phyloP scores from a whole-genome alignment of 169 alveolate genomes.

The Plasmodium inui region DNA sequence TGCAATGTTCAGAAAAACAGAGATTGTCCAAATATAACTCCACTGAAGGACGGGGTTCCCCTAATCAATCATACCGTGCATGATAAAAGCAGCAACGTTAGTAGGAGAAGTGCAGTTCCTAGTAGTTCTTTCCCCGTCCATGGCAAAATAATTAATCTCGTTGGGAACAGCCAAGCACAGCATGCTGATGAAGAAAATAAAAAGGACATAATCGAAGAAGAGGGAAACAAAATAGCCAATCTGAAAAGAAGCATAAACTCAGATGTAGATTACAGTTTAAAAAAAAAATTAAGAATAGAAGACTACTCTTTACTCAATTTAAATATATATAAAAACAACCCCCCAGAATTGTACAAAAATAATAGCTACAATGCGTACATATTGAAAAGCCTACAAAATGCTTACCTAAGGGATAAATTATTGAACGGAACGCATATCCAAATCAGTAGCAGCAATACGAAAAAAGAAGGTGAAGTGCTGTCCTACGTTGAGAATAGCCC shows the following conservation, averaged over 20 bases:
- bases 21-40: not conserved
- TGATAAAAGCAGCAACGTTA: not conserved
- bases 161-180: not conserved
- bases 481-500: not conserved
- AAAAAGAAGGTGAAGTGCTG: not conserved
- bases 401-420: constrained; percentile 39
- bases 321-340: constrained; percentile 43
- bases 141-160: not conserved
- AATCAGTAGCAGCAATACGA: not conserved
- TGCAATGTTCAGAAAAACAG: not conserved
- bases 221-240: not conserved
- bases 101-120: not conserved
- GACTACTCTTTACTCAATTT: constrained; percentile 52
- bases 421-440: not conserved
- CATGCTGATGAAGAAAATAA: not conserved
- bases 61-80: not conserved
- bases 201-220: not conserved
- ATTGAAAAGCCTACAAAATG: constrained; percentile 37
- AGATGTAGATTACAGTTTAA: not conserved
- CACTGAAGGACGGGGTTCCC: not conserved
- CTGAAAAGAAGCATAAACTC: constrained; percentile 26
- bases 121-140: not conserved
- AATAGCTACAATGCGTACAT: constrained; percentile 63
- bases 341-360: constrained; percentile 25
- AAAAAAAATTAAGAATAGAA: constrained; percentile 34